Conservation (phyloP, 1,284 basidiomycete species). For the Ustilago cynodontis region DNA sequence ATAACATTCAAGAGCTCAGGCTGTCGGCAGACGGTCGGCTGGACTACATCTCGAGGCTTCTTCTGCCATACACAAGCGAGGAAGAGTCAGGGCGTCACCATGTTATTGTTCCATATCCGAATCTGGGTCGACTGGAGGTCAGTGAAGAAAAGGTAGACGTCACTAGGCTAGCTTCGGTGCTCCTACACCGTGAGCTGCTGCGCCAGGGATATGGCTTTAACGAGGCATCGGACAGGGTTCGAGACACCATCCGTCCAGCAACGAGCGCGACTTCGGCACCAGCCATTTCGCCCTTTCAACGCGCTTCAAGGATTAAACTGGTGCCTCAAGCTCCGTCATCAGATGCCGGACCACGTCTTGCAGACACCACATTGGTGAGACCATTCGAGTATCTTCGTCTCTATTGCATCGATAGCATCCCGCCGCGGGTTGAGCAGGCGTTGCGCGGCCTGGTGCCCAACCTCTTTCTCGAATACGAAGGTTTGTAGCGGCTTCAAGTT, state of each 20-base stretch:
- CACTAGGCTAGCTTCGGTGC: neutral
- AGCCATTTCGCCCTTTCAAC: neutral
- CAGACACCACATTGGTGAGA: neutral
- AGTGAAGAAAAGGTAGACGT: neutral
- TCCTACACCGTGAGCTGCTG: neutral
- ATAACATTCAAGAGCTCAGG: neutral
- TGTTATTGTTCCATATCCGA: neutral
- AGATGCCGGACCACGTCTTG: neutral
- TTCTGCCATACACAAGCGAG: neutral
- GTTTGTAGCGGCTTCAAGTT: too few species aligned
- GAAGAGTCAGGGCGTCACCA: neutral
- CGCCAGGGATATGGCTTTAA: neutral
- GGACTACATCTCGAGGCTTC: constrained; percentile 2
- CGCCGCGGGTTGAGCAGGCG: neutral
- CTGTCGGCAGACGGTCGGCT: neutral
- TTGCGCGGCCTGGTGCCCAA: too few species aligned
- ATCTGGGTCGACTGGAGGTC: neutral
- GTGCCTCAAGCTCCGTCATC: neutral
- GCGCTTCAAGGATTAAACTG: neutral
- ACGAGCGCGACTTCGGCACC: neutral
- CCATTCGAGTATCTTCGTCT: neutral
- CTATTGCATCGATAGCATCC: neutral
- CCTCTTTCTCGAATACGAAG: too few species aligned
- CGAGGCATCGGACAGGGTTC: neutral
- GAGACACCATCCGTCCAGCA: too few species aligned